A percentile compares a stretch with the other conserved stretches of the same genome.
Evolutionary conservation across 805 yeast species (phyloP).

Genomic region (Nematodospora valgi): DNA sequence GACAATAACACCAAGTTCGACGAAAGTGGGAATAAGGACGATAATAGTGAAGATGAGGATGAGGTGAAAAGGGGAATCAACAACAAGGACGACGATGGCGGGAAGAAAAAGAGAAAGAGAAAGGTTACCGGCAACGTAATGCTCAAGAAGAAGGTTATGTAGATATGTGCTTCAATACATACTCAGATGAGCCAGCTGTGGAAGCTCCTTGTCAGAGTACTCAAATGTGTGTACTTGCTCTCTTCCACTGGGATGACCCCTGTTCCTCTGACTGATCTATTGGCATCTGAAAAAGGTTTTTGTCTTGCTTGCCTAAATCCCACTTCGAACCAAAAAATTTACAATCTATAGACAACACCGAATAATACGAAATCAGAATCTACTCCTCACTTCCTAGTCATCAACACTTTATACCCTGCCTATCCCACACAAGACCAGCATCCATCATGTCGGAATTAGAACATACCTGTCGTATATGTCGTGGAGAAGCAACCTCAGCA

Average conservation of each 20-base stretch:
- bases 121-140: slow-evolving; percentile 17
- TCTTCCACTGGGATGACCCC: no score
- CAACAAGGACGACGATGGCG: not conserved
- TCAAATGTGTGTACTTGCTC: no score
- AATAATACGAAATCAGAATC: no score
- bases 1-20: slow-evolving; percentile 20
- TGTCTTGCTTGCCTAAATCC: no score
- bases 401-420: not conserved
- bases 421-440: not conserved
- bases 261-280: no score
- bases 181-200: no score
- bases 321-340: no score
- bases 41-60: slow-evolving; percentile 15
- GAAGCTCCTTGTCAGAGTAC: no score
- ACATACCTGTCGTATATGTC: slow-evolving; percentile 83
- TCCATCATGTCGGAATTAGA: slow-evolving; percentile 21
- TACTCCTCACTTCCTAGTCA: no score
- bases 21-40: slow-evolving; percentile 12
- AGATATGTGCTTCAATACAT: no score
- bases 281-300: no score
- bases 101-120: slow-evolving; percentile 17
- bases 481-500: slow-evolving; percentile 77
- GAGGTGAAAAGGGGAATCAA: slow-evolving; percentile 3
- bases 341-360: no score
- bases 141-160: slow-evolving; percentile 7